phyloP scores from a whole-genome alignment of 495 filamentous ascomycete genomes.

The Paragyromitra xinjiangensis region DNA sequence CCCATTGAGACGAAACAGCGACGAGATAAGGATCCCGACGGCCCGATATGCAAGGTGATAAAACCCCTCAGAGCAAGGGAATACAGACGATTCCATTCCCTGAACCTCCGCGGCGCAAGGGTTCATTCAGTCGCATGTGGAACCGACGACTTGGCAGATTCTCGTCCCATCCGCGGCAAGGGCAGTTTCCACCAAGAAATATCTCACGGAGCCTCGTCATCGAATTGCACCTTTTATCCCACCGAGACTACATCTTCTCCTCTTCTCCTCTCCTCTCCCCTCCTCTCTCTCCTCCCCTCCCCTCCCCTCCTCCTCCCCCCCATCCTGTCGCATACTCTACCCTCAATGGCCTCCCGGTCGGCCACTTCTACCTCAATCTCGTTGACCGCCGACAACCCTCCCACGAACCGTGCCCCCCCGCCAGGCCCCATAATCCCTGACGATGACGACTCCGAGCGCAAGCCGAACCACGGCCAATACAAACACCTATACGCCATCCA shows the following conservation, averaged over 20 bases:
- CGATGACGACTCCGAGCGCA: slow-evolving; percentile 1
- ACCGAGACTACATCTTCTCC: not conserved
- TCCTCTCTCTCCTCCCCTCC: not conserved
- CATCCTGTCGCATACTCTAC: not conserved
- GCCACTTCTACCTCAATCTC: slow-evolving; percentile 48
- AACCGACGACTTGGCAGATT: not conserved
- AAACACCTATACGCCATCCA: slow-evolving; percentile 89
- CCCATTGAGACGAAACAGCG: not conserved
- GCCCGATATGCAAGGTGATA: not conserved
- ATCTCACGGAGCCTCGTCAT: not conserved
- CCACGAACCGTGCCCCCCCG: slow-evolving; percentile 13
- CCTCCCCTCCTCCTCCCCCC: not conserved
- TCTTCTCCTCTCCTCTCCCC: not conserved
- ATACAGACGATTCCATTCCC: not conserved
- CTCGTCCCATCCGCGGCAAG: not conserved
- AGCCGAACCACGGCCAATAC: slow-evolving; percentile 66
- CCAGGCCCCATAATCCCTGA: not conserved
- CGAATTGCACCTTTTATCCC: no score
- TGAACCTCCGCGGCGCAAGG: not conserved
- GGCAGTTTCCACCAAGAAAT: not conserved
- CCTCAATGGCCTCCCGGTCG: slow-evolving; percentile 45
- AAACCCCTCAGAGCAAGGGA: not conserved
- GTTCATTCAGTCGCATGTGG: not conserved
- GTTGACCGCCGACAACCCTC: slow-evolving; percentile 10
- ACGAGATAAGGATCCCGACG: not conserved